Evolutionary conservation across 1,284 basidiomycete species (phyloP).

Genomic region (Pterulicium gracile): DNA sequence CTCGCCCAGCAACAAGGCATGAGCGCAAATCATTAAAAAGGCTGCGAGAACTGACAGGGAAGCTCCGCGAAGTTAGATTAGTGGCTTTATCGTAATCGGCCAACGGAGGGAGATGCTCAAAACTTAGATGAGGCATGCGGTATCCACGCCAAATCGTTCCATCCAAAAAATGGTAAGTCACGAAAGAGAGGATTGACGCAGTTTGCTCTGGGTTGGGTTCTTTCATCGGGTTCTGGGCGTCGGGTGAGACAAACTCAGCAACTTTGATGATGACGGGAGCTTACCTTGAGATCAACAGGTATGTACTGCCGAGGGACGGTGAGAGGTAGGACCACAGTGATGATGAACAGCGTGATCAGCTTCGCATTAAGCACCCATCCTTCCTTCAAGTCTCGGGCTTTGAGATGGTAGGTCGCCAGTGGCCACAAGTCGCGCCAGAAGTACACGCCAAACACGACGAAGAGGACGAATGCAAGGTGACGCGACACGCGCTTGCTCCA

Average conservation of each 20-base stretch:
- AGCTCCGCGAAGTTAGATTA: conserved; percentile 24
- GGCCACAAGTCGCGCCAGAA: conserved; percentile 59
- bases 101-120: conserved; percentile 41
- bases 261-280: conserved; percentile 1
- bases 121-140: conserved; percentile 28
- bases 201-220: conserved; percentile 57
- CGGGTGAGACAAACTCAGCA: conserved; percentile 4
- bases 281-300: conserved; percentile 32
- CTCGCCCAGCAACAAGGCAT: neutral
- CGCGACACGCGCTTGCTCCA: conserved; percentile 18
- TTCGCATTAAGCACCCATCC: conserved; percentile 27
- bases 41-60: conserved; percentile 21
- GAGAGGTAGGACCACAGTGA: conserved; percentile 25
- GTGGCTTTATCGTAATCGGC: conserved; percentile 43
- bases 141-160: conserved; percentile 36
- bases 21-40: conserved; percentile 26
- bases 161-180: conserved; percentile 51
- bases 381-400: conserved; percentile 22
- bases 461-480: conserved; percentile 25
- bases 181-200: conserved; percentile 42
- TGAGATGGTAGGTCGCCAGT: conserved; percentile 33
- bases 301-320: conserved; percentile 30
- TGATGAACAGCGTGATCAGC: conserved; percentile 20
- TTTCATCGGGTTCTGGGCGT: conserved; percentile 26
- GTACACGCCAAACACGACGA: conserved; percentile 31